These are phyloP conservation scores for Lobulomyces angularis DNA, from an alignment of 192 early-diverging fungal genomes.

Conservation along the genomic window DNA sequence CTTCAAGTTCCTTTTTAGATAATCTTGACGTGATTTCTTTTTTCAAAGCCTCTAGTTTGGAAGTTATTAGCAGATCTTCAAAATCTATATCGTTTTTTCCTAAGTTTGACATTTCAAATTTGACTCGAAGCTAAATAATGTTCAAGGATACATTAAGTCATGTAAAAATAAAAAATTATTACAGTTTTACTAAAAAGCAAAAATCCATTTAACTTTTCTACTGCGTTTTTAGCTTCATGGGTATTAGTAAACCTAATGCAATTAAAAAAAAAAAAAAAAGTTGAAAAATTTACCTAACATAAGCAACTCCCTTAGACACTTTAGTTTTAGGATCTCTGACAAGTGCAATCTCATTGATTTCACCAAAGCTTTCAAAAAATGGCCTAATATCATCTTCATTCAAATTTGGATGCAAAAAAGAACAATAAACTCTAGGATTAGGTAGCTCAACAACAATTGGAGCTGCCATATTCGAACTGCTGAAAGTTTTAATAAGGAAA, in stretches of 20 bases:
- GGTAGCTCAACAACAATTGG: constrained; percentile 14
- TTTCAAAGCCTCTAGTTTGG: no score
- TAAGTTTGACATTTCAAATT: no score
- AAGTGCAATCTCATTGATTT: constrained; percentile 69
- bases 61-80: no score
- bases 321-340: constrained; percentile 62
- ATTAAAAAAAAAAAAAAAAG: constrained; percentile 12
- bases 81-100: no score
- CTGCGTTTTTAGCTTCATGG: constrained; percentile 61
- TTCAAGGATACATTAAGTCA: no score
- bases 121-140: no score
- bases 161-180: no score
- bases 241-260: constrained; percentile 39
- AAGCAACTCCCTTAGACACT: constrained; percentile 61
- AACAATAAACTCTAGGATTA: no score
- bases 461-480: not conserved
- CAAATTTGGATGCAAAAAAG: constrained; percentile 28
- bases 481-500: constrained; percentile 42
- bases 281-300: constrained; percentile 53
- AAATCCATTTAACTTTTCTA: constrained; percentile 73
- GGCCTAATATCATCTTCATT: constrained; percentile 57
- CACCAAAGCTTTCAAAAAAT: constrained; percentile 76
- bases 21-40: no score
- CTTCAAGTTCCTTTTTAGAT: no score
- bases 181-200: constrained; percentile 54